Evolutionary conservation across 768 basidiomycete genomes (phyloP), one percentile per base, ranked within the genome.

Genomic region (Naganishia onofrii): DNA sequence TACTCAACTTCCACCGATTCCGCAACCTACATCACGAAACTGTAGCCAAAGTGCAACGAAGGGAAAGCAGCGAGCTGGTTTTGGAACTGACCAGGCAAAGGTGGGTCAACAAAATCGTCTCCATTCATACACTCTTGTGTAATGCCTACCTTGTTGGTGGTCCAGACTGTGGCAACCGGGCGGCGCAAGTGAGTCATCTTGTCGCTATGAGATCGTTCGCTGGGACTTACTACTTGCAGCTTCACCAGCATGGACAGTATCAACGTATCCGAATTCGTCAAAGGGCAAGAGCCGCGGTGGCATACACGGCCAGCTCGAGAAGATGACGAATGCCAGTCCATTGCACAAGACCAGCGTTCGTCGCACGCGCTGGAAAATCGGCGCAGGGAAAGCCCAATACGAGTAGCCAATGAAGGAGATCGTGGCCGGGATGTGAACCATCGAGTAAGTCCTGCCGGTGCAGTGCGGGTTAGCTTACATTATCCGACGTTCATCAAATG

Each of bases 61-160:
- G 76, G 76, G 73, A 77, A 77, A 8, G 76, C 76, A 3, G 76
- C 76, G 8, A 77, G 70, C 70, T 77, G 76, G 60, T 77, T 77
- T 58, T 77, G 76, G 65, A 77, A 77, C 76, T 76, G 48, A 8
- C 46, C 21, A 12, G 23, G 54, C 44, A 31, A 58, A 28, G 21
- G 17, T 34, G 48, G n/a, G 52, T 71, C 56, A 58, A 55, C 42
- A 31, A 23, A 26, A 26, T 58, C 4, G 23, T 48, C 36, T 10
- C n/a, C n/a, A 9, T 15, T 3, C 17, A 26, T 38, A n/a, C 8
- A 8, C 36, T 23, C 21, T 34, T 17, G n/a, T 17, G 15, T 9
- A 13, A 44, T 67, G 31, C 29, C 28, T 29, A 76, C 73, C 56
- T 75, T 77, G 71, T 77, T 77, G 15, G 76, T 75, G 8, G 76